Base-by-base conservation (phyloP, 176 grass and related monocot species). In the Zizania latifolia region DNA sequence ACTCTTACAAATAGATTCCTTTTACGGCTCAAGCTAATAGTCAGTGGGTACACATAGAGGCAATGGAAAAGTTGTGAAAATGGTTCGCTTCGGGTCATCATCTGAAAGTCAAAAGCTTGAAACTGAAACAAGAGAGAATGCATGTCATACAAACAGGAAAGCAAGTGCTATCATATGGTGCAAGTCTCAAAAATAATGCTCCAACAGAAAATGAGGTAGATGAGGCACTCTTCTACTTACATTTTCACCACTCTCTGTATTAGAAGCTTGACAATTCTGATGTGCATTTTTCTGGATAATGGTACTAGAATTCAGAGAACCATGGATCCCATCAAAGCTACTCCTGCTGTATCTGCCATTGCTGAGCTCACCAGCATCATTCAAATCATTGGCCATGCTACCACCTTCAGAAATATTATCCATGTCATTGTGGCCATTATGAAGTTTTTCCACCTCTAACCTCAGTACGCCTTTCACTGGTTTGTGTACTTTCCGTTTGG, bases 401-500 rank as follows among this genome's bases (percentile, higher is more conserved):
- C 95, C 92, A 41, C 92, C 89, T 82, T 99, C 95, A 82, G 95
- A 99, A 80, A 84, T 67, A 27, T 90, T 93, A 78, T 99, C 95
- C 30, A 34, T 9, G 26, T 99, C 95, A 76, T 54, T 37, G 50
- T 68, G 76, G 33, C 83, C 51, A 75, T 84, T 75, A 77, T 88
- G 92, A 71, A 99, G 82, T 79, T 92, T 99, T 78, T 94, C 92
- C 79, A 99, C 87, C 88, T 99, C 95, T 79, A 99, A 72, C 65
- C 63, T 88, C 45, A 99, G 74, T 76, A 94, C 84, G 58, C 89
- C 92, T 92, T 99, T 99, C 58, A 99, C 95, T 27, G 95, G 92
- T 78, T 99, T 99, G 85, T 99, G 95, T 58, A 94, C 84, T 84
- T 99, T 99, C 44, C 95, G 78, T 92, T 99, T 99, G 28, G 95